Evolutionary conservation across 2,329 filamentous ascomycete species (phyloP), one percentile per base, ranked within the genome.

Genomic region (Arthroderma sp.): DNA sequence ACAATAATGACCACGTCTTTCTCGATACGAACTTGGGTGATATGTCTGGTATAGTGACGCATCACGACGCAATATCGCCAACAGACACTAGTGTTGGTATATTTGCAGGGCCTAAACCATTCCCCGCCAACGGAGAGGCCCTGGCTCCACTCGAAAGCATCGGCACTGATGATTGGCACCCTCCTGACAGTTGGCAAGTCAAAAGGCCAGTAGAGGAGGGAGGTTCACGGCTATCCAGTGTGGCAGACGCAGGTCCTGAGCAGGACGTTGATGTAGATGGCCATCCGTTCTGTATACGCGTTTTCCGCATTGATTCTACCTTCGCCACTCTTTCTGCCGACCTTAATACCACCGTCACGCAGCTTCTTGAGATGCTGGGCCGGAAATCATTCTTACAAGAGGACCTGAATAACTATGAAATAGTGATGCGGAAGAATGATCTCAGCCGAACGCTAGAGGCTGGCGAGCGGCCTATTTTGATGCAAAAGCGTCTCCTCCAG

Each of bases 111-210:
- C 15, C 43, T 63, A 66, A 47, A 56, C 63, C 43, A 59, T 64
- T 53, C 25, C 47, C 43, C 17, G 57, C 44, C 21, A 58, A n/a
- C 68, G 67, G 21, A 63, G 64, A 23, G 63, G 69, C 41, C 62
- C 65, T n/a, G 55, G 19, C 25, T 44, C 70, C 74, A 17, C 56
- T 59, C 4, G 61, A 61, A 21, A 35, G 33, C 15, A 5, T 52
- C 25, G 28, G 37, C 54, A 72, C 69, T 39, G 83, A 84, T 1
- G 82, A 82, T 2, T 98, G 91, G 91, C 88, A 94, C 70, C 91
- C 91, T 2, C 91, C 93, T 1, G 91, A 97, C 70, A 96, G 91
- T 69, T 98, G 93, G 93, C 90, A 88, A 54, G 91, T 97, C 25
- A 88, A 87, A 63, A 84, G 83, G 58, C 73, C 76, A 39, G 66